A percentile compares a stretch with the other conserved stretches of the same genome.
Evolutionary conservation across 805 yeast genomes (phyloP).

Genomic region (Lachancea waltii): DNA sequence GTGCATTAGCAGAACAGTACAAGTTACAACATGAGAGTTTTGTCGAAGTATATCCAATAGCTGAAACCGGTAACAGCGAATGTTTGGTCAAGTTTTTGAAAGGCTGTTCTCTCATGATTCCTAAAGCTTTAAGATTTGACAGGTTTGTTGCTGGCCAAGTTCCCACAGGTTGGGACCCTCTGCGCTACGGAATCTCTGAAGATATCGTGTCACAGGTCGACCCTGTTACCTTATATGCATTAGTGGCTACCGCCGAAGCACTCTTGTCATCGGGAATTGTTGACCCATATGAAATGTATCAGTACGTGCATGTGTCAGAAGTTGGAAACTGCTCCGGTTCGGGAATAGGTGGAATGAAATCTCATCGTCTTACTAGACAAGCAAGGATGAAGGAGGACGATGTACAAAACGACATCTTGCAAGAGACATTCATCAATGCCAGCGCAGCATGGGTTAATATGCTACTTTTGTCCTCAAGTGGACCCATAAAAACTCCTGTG

Average conservation of each 20-base stretch:
- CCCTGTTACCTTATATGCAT: conserved; percentile 72
- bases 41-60: conserved; percentile 67
- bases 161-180: conserved; percentile 87
- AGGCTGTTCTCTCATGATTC: conserved; percentile 73
- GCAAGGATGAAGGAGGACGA: conserved; percentile 71
- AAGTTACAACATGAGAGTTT: conserved; percentile 72
- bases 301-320: conserved; percentile 85
- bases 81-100: conserved; percentile 69
- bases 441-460: conserved; percentile 94
- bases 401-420: conserved; percentile 81
- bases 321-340: conserved; percentile 91
- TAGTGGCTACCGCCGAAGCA: conserved; percentile 82
- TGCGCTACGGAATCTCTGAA: conserved; percentile 72
- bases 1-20: conserved; percentile 77
- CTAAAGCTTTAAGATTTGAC: conserved; percentile 42
- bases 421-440: conserved; percentile 86
- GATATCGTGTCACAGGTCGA: conserved; percentile 80
- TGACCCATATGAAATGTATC: conserved; percentile 88
- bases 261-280: conserved; percentile 75
- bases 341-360: conserved; percentile 89
- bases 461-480: conserved; percentile 79
- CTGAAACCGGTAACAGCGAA: conserved; percentile 54
- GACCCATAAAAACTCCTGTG: conserved; percentile 89
- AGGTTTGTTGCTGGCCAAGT: conserved; percentile 46
- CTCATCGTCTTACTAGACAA: conserved; percentile 80